Percentiles rank a stretch among this genome's conserved stretches.
These are phyloP conservation scores for Talaromyces trachyspermus DNA, from an alignment of 495 filamentous ascomycete genomes.

Conservation along the genomic window DNA sequence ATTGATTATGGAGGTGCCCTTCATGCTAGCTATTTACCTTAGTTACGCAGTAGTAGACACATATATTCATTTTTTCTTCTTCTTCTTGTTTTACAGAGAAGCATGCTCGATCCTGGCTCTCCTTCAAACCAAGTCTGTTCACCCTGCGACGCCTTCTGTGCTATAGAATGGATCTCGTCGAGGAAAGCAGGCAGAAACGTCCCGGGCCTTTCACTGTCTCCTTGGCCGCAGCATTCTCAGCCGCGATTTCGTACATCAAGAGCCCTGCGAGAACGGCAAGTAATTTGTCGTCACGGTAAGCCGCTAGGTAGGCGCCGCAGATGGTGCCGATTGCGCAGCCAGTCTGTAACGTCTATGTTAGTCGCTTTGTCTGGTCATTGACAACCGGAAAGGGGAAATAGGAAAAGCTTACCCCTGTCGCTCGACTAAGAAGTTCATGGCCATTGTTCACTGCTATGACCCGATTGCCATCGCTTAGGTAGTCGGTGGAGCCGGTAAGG, in stretches of 20 bases:
- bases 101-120: slow-evolving; percentile 46
- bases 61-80: not conserved
- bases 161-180: slow-evolving; percentile 57
- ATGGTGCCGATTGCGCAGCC: slow-evolving; percentile 82
- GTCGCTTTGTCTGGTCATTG: not conserved
- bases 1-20: not conserved
- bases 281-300: slow-evolving; percentile 50
- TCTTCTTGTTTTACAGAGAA: slow-evolving; percentile 16
- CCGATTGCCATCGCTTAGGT: slow-evolving; percentile 64
- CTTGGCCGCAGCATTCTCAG: slow-evolving; percentile 61
- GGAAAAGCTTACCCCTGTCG: slow-evolving; percentile 60
- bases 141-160: slow-evolving; percentile 36
- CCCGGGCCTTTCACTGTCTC: slow-evolving; percentile 70
- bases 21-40: not conserved
- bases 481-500: slow-evolving; percentile 76
- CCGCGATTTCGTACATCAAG: slow-evolving; percentile 77
- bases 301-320: slow-evolving; percentile 66
- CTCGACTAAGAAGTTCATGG: slow-evolving; percentile 64
- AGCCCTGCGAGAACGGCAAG: slow-evolving; percentile 65
- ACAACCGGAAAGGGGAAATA: not conserved
- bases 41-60: not conserved
- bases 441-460: slow-evolving; percentile 69
- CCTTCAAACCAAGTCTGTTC: slow-evolving; percentile 46
- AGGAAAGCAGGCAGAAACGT: slow-evolving; percentile 85
- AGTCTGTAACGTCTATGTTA: slow-evolving; percentile 33